Evolutionary conservation across 371 early-diverging fungal genomes (phyloP).

Genomic region (Mortierella sp.): DNA sequence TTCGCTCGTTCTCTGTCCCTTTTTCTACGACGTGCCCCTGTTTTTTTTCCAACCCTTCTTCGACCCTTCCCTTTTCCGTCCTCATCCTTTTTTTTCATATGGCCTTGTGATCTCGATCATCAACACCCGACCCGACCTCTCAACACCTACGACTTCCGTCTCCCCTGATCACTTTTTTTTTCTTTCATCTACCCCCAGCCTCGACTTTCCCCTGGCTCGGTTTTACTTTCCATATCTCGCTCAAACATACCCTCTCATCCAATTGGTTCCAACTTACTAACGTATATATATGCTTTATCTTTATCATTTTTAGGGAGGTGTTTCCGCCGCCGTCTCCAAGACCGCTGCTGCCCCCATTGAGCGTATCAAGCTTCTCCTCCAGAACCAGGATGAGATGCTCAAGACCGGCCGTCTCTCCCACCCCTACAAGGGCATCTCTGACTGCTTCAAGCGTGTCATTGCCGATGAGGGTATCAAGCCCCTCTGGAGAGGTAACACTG

Average conservation of each 20-base stretch:
- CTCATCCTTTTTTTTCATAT: neutral
- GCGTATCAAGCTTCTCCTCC: constrained; percentile 84
- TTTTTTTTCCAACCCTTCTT: neutral
- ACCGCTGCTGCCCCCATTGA: constrained; percentile 89
- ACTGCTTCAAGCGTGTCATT: constrained; percentile 77
- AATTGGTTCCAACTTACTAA: neutral
- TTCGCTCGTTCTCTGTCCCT: neutral
- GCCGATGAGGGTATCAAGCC: constrained; percentile 77
- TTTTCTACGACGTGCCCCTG: neutral
- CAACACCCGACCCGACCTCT: neutral
- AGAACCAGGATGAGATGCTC: constrained; percentile 83
- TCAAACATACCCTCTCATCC: neutral
- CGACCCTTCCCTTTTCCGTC: neutral
- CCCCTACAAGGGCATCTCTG: constrained; percentile 78
- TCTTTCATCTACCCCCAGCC: neutral
- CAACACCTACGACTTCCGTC: neutral
- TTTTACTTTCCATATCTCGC: neutral
- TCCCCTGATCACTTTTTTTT: neutral
- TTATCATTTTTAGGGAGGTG: constrained; percentile 72
- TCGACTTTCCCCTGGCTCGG: neutral
- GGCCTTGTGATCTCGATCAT: neutral
- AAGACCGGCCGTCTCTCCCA: constrained; percentile 69
- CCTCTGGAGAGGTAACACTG: constrained; percentile 79
- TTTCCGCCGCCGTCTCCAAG: constrained; percentile 94
- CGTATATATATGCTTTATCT: neutral